Base-by-base conservation (phyloP, 2,329 filamentous ascomycete species). In the Microdochium bolleyi region DNA sequence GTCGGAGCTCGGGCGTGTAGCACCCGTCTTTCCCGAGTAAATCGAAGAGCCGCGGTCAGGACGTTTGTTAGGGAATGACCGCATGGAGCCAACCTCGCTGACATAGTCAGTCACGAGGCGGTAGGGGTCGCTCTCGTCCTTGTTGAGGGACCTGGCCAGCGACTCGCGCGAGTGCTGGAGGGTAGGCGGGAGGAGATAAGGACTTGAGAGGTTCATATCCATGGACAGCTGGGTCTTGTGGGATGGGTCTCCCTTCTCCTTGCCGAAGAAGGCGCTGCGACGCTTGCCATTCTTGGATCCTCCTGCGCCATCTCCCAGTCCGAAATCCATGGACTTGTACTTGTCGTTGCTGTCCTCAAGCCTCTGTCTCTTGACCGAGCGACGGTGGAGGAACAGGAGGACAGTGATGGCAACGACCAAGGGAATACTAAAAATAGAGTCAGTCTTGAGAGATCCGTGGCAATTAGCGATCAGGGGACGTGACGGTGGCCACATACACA, bases 291-390 rank as follows among this genome's bases (percentile, higher is more conserved):
- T 64, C 54, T 74, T 74, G 48, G 58, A 57, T 14, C 59, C 56
- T n/a, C 55, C 58, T 16, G 55, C 50, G 51, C 57, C 60, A 53
- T 87, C 71, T 37, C 72, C 89, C 64, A 96, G 71, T 34, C 94
- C 94, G 65, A 96, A 99, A 68, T 99, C 94, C 64, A 97, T 79
- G 1, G 90, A 94, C 64, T 87, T 92, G 70, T 95, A 89, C 60
- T 89, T 89, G 68, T 96, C 92, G 57, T 87, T 83, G 19, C 80
- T 78, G 71, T 99, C 94, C 71, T 99, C 94, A 54, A 77, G 73
- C 52, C 77, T 76, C 57, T 90, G 77, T 62, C 83, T 90, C 66
- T 80, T 83, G 38, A 88, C 71, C 62, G 90, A 87, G 67, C 89
- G 81, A 51, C 89, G 83, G 66, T 96, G 92, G 34, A 99, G 78